Percentiles rank a stretch among this genome's conserved stretches.
These are phyloP conservation scores for Rhizophora apiculata DNA, from an alignment of 345 rosid species.

Conservation along the genomic window DNA sequence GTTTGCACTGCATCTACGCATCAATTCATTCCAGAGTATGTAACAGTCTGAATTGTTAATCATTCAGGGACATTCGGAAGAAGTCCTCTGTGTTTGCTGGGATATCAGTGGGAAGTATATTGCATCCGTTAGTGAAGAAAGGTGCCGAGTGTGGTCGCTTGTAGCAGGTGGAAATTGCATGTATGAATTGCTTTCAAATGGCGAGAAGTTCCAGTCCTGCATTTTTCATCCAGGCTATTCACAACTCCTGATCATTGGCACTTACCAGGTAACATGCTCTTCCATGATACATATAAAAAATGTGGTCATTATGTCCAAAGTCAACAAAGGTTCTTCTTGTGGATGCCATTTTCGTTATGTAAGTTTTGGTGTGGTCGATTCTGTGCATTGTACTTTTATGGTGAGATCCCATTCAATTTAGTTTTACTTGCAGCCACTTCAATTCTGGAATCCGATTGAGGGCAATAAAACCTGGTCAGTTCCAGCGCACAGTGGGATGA, in stretches of 20 bases:
- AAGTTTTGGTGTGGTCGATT: background rate
- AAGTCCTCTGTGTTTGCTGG: slow-evolving; percentile 33
- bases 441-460: slow-evolving; percentile 36
- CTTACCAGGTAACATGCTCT: slow-evolving; percentile 24
- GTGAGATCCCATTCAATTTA: background rate
- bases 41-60: background rate
- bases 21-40: background rate
- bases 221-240: slow-evolving; percentile 30
- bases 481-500: slow-evolving; percentile 27
- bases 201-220: slow-evolving; percentile 35
- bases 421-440: slow-evolving; percentile 23
- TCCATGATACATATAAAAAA: background rate
- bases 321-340: too few species aligned
- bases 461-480: slow-evolving; percentile 17
- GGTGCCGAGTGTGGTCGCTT: slow-evolving; percentile 29
- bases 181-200: slow-evolving; percentile 20
- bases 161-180: slow-evolving; percentile 16
- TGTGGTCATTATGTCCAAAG: too few species aligned
- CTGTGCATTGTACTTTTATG: background rate
- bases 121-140: slow-evolving; percentile 35
- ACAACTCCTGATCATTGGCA: slow-evolving; percentile 26
- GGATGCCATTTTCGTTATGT: too few species aligned
- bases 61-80: slow-evolving; percentile 31
- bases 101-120: slow-evolving; percentile 26
- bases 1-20: background rate